These are phyloP conservation scores for Dendrothele bispora DNA, from an alignment of 768 basidiomycete species.

Conservation along the genomic window DNA sequence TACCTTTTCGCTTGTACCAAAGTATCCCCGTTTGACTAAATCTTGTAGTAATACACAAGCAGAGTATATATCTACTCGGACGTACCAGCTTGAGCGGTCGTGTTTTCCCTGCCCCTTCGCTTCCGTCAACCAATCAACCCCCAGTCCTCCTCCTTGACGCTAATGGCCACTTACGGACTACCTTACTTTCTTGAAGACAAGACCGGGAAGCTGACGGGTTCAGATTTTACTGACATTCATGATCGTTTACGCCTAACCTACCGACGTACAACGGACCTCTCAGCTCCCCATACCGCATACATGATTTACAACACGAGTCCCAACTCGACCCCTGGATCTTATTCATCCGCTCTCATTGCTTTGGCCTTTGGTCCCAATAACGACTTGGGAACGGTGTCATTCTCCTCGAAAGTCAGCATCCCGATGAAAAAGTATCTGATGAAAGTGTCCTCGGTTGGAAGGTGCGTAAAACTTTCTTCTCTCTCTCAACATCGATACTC, in stretches of 20 bases:
- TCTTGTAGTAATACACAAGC: no score
- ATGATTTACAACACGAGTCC: conserved; percentile 49
- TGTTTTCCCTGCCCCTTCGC: no score
- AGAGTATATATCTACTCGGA: no score
- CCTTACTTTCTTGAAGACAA: conserved; percentile 67
- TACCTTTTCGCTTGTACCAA: no score
- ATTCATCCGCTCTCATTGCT: conserved; percentile 33
- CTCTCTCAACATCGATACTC: conserved; percentile 4
- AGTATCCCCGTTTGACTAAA: no score
- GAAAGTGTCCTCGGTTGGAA: conserved; percentile 38
- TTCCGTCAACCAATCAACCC: no score
- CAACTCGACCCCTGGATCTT: conserved; percentile 18
- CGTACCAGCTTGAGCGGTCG: no score
- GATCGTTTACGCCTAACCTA: conserved; percentile 54
- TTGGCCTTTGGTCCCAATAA: conserved; percentile 53
- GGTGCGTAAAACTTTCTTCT: conserved; percentile 29
- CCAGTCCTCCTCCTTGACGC: no score
- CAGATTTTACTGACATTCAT: conserved; percentile 64
- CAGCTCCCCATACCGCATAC: conserved; percentile 43
- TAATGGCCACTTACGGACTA: conserved; percentile 51
- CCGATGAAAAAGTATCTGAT: conserved; percentile 56
- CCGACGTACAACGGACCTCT: conserved; percentile 44
- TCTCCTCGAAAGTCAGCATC: conserved; percentile 32
- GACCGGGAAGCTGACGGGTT: conserved; percentile 50
- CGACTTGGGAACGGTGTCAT: conserved; percentile 51